These are phyloP conservation scores for Dalbergia oliveri DNA, from an alignment of 306 rosid species.

Conservation along the genomic window DNA sequence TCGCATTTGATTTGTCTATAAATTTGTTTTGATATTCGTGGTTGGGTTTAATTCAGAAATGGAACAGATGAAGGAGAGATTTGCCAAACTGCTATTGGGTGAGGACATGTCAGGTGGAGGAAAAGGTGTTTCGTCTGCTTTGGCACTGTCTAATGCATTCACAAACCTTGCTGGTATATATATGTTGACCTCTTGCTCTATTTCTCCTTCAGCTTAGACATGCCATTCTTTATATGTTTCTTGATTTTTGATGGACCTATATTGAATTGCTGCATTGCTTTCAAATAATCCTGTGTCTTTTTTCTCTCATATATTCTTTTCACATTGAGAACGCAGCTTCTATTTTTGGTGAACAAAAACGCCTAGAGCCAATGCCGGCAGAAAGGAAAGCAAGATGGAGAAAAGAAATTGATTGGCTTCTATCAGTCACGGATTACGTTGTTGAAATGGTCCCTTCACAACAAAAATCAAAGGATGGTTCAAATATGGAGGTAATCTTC, in stretches of 20 bases:
- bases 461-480: constrained; percentile 79
- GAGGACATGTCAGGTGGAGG: constrained; percentile 99
- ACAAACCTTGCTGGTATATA: constrained; percentile 90
- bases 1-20: background rate
- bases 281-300: too few species aligned
- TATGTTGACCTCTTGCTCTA: background rate
- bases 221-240: background rate
- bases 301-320: background rate
- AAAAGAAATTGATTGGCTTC: constrained; percentile 92
- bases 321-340: constrained; percentile 71
- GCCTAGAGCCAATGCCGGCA: constrained; percentile 83
- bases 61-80: constrained; percentile 93
- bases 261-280: background rate
- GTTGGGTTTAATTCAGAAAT: constrained; percentile 69
- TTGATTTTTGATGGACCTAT: constrained; percentile 11
- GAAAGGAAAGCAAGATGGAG: constrained; percentile 90
- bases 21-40: constrained; percentile 2
- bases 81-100: constrained; percentile 87
- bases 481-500: constrained; percentile 77
- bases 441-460: constrained; percentile 97
- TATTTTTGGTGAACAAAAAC: constrained; percentile 86
- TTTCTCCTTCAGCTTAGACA: background rate
- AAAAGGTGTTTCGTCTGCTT: constrained; percentile 94
- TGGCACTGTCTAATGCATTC: constrained; percentile 94
- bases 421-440: constrained; percentile 76